Evolutionary conservation across 2,329 filamentous ascomycete genomes (phyloP).

Genomic region (Claviceps digitariae): DNA sequence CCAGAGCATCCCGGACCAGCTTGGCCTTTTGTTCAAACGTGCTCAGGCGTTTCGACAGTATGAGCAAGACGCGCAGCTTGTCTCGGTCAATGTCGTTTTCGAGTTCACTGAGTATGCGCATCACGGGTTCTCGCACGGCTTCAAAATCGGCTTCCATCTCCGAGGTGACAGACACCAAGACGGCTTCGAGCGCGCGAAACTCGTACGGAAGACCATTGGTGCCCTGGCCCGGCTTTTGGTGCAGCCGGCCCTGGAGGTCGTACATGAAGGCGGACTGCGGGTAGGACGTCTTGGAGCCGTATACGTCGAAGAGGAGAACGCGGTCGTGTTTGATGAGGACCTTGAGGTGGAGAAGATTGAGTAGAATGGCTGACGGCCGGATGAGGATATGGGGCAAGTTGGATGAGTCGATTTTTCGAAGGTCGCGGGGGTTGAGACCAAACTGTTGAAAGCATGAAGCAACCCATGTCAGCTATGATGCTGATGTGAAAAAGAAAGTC

Average conservation of each 20-base stretch:
- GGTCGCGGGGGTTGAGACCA: constrained; percentile 79
- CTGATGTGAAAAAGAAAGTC: background rate
- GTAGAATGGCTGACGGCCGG: constrained; percentile 80
- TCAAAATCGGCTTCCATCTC: constrained; percentile 92
- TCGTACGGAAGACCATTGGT: constrained; percentile 73
- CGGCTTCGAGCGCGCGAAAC: constrained; percentile 88
- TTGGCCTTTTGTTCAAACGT: constrained; percentile 97
- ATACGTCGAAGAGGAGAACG: constrained; percentile 90
- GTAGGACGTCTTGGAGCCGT: constrained; percentile 87
- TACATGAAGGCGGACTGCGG: constrained; percentile 97
- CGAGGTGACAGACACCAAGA: constrained; percentile 83
- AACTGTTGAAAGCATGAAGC: constrained; percentile 41
- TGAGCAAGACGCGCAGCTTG: constrained; percentile 78
- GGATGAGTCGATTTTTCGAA: constrained; percentile 95
- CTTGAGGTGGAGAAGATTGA: constrained; percentile 91
- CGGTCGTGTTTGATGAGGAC: constrained; percentile 92
- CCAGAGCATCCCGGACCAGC: constrained; percentile 84
- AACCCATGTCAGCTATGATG: background rate
- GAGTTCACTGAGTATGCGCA: constrained; percentile 73
- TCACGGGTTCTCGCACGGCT: constrained; percentile 81
- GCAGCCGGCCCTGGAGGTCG: constrained; percentile 82
- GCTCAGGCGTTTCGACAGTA: constrained; percentile 88
- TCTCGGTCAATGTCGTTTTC: constrained; percentile 96
- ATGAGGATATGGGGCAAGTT: constrained; percentile 91
- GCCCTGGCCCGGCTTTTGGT: constrained; percentile 51